Conservation (phyloP, 495 filamentous ascomycete species). For the Aspergillus ostianus region DNA sequence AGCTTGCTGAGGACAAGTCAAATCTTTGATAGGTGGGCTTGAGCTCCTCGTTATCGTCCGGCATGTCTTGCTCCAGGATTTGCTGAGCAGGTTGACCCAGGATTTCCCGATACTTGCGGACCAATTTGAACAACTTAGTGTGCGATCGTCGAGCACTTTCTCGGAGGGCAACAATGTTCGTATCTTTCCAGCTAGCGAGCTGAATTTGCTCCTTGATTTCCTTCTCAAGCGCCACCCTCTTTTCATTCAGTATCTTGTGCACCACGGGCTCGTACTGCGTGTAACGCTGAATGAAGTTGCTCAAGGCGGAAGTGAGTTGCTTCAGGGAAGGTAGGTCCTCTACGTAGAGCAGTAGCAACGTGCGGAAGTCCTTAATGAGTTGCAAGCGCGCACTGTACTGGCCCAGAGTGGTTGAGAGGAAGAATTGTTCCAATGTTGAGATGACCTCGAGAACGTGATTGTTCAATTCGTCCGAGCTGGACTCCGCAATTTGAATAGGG, state of each 20-base stretch:
- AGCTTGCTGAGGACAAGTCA: slow-evolving; percentile 20
- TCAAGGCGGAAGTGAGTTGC: slow-evolving; percentile 55
- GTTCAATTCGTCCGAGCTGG: slow-evolving; percentile 52
- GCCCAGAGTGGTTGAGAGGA: slow-evolving; percentile 69
- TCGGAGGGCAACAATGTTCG: slow-evolving; percentile 80
- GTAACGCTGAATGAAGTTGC: slow-evolving; percentile 76
- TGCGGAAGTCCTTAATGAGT: slow-evolving; percentile 69
- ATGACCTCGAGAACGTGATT: slow-evolving; percentile 66
- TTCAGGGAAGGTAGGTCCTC: slow-evolving; percentile 54
- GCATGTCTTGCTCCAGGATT: slow-evolving; percentile 64
- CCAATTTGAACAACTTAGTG: slow-evolving; percentile 83
- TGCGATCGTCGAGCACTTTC: slow-evolving; percentile 90
- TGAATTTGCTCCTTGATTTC: slow-evolving; percentile 84
- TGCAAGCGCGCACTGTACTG: slow-evolving; percentile 72
- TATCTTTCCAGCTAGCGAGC: slow-evolving; percentile 94
- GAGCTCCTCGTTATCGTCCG: slow-evolving; percentile 43
- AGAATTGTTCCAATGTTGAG: slow-evolving; percentile 69
- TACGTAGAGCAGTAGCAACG: slow-evolving; percentile 46
- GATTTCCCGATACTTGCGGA: slow-evolving; percentile 78
- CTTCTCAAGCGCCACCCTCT: slow-evolving; percentile 70
- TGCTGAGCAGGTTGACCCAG: slow-evolving; percentile 68
- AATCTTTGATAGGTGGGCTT: slow-evolving; percentile 17
- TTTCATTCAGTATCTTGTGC: slow-evolving; percentile 58
- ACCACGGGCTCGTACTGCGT: slow-evolving; percentile 64
- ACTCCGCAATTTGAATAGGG: slow-evolving; percentile 60